Base-by-base conservation (phyloP, 192 early-diverging fungal species). In the Coemansia sp. region DNA sequence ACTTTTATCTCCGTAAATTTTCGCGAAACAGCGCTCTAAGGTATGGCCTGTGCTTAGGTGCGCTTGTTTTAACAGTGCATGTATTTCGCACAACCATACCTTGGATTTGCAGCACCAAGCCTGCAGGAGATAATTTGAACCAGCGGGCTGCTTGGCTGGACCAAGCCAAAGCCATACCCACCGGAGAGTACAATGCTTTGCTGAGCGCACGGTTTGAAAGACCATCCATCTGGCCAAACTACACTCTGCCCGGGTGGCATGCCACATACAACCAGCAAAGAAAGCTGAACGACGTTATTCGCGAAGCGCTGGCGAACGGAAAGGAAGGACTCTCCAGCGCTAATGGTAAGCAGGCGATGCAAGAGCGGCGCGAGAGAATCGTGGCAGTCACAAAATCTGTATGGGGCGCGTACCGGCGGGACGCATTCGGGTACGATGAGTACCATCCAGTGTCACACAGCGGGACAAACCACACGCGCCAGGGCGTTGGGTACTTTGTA, bases 391-490 rank as follows among this genome's bases (percentile, higher is more conserved):
- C 94, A 56, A 83, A 87, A 35, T 75, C 91, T 58, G 84, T 90
- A n/a, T 95, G 92, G 93, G 75, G 83, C 10, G 90, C 89, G 0
- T 97, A 97, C 57, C 64, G 73, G n/a, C 72, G 72, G 18, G 87
- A 92, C 64, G 91, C 91, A 0, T 94, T 90, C 81, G 93, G 93
- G n/a, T 74, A 68, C 31, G 95, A 97, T 63, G 93, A 96, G 72
- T 89, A 95, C 53, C 82, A 84, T 37, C 94, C 95, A 4, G 59
- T 94, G 12, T 84, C 89, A 3, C 84, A 84, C 40, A 46, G 40
- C 6, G 92, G 92, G 8, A 69, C 72, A 15, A 89, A 93, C 57
- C 86, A 91, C 84, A 74, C 88, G 6, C 35, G 30, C 13, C 33
- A 45, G 29, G 85, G 91, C 5, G 72, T 92, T 42, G 95, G 95